Conservation (phyloP, 768 basidiomycete genomes). For the Xerocomellus amylosporus region DNA sequence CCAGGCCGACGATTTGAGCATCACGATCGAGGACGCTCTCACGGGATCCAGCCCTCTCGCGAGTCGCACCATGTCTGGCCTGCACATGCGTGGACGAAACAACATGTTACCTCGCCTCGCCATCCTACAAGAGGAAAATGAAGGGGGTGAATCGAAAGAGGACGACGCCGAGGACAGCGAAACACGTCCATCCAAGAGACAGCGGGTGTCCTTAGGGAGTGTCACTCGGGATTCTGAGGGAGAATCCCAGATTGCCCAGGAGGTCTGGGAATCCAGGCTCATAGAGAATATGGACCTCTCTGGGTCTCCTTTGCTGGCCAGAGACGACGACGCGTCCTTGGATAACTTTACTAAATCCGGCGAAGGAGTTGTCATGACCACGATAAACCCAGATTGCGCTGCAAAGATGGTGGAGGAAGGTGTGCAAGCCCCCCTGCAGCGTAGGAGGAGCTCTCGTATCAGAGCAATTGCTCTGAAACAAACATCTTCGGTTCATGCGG, state of each 20-base stretch:
- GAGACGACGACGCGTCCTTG: neutral
- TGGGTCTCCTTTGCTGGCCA: constrained; percentile 21
- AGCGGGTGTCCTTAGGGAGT: constrained; percentile 4
- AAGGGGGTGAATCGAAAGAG: constrained; percentile 15
- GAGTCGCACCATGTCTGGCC: constrained; percentile 13
- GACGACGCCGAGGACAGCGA: constrained; percentile 7
- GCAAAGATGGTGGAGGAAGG: neutral
- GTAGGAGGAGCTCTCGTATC: constrained; percentile 27
- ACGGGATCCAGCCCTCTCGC: constrained; percentile 29
- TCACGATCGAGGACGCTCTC: constrained; percentile 15
- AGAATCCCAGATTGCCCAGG: neutral
- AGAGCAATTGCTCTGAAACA: constrained; percentile 13
- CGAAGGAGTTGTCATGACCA: neutral
- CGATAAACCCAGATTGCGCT: neutral
- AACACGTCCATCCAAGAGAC: constrained; percentile 23
- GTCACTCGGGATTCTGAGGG: neutral
- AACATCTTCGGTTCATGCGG: constrained; percentile 1
- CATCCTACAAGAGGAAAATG: constrained; percentile 30
- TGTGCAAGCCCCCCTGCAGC: constrained; percentile 2
- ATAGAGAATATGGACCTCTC: constrained; percentile 29
- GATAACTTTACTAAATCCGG: neutral
- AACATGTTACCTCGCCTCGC: constrained; percentile 13
- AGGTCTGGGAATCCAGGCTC: constrained; percentile 15
- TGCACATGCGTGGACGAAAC: constrained; percentile 6
- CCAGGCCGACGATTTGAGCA: constrained; percentile 3